Evolutionary conservation across 371 early-diverging fungal species (phyloP).

Genomic region (Mortierella sp.): DNA sequence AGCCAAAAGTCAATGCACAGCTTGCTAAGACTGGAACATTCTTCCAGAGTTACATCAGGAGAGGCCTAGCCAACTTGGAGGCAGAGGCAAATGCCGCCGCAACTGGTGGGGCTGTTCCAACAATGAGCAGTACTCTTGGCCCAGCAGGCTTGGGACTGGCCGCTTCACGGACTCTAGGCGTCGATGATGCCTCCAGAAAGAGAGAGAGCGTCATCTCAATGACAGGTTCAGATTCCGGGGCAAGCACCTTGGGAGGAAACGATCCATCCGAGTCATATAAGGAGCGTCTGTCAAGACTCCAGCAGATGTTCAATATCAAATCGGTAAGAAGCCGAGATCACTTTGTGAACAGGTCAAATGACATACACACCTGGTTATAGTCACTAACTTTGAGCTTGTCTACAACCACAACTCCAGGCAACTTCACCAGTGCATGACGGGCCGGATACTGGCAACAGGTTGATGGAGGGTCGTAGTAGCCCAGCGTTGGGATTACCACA

Average conservation of each 20-base stretch:
- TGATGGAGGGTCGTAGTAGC: constrained; percentile 38
- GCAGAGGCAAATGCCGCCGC: constrained; percentile 65
- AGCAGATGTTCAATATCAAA: constrained; percentile 71
- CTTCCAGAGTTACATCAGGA: constrained; percentile 83
- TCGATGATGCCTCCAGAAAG: constrained; percentile 24
- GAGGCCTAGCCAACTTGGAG: constrained; percentile 71
- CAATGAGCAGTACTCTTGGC: not conserved
- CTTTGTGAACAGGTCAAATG: too few relatives aligned
- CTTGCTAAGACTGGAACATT: constrained; percentile 73
- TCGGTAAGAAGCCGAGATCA: too few relatives aligned
- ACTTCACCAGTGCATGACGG: constrained; percentile 33
- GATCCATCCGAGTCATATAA: constrained; percentile 55
- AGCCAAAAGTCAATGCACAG: constrained; percentile 69
- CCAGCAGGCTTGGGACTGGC: constrained; percentile 11
- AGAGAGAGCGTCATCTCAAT: constrained; percentile 41
- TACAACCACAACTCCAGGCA: constrained; percentile 10
- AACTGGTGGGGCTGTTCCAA: constrained; percentile 7
- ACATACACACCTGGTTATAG: too few relatives aligned
- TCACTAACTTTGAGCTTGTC: not conserved
- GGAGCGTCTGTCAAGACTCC: constrained; percentile 62
- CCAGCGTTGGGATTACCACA: constrained; percentile 48
- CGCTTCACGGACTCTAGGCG: constrained; percentile 13
- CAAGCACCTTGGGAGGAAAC: constrained; percentile 2
- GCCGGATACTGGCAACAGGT: constrained; percentile 11
- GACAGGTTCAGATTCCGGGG: constrained; percentile 12